Percentiles rank a stretch among this genome's conserved stretches.
Evolutionary conservation across 768 basidiomycete species (phyloP).

Genomic region (Mycena haematopus): DNA sequence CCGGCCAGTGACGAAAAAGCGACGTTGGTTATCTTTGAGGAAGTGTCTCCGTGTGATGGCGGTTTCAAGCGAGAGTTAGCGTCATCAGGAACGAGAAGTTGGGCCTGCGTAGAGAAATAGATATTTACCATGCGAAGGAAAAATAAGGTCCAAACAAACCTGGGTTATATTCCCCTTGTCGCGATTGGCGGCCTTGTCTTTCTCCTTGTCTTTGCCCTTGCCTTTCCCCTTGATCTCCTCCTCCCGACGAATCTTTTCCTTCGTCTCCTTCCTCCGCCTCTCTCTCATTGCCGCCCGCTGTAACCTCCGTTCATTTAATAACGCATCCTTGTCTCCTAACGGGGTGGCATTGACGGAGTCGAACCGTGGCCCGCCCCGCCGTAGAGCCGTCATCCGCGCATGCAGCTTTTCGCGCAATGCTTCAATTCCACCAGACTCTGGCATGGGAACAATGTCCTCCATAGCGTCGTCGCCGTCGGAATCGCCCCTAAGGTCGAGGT

Average conservation of each 20-base stretch:
- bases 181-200: conserved; percentile 42
- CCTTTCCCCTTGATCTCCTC: conserved; percentile 62
- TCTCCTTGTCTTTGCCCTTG: conserved; percentile 48
- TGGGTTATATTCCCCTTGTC: conserved; percentile 57
- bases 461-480: conserved; percentile 26
- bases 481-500: conserved; percentile 31
- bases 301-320: conserved; percentile 79
- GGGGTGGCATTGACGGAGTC: conserved; percentile 40
- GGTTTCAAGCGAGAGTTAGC: conserved; percentile 36
- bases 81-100: conserved; percentile 73
- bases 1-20: conserved; percentile 71
- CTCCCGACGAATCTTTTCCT: conserved; percentile 77
- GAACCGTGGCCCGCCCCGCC: conserved; percentile 44
- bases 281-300: conserved; percentile 87
- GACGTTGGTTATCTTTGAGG: conserved; percentile 62
- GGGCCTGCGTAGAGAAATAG: conserved; percentile 50
- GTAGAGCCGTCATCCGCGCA: conserved; percentile 73
- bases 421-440: conserved; percentile 63
- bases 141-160: conserved; percentile 44
- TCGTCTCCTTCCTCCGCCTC: conserved; percentile 82
- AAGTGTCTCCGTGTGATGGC: conserved; percentile 38
- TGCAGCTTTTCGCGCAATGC: conserved; percentile 77
- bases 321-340: conserved; percentile 72
- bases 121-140: conserved; percentile 6
- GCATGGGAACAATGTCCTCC: conserved; percentile 65